Evolutionary conservation across 257 asterid species (phyloP).

Genomic region (Parsonsia alboflavescens): DNA sequence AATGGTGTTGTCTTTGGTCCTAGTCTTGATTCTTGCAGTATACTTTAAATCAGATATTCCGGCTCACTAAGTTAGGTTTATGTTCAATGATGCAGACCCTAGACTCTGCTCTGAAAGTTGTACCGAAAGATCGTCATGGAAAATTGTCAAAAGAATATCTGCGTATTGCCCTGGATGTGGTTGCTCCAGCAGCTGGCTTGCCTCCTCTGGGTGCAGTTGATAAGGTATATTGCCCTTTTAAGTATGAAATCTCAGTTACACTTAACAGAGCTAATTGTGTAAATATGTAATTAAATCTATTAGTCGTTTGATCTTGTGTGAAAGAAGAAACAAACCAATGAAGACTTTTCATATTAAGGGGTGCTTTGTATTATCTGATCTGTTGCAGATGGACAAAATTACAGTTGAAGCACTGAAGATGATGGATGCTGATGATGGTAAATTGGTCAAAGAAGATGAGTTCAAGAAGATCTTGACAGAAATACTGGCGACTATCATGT

Average conservation of each 20-base stretch:
- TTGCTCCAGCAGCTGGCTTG: conserved; percentile 76
- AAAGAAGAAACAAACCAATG: background rate
- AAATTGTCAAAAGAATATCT: conserved; percentile 61
- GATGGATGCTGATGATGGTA: conserved; percentile 57
- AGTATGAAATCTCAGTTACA: background rate
- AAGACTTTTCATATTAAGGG: background rate
- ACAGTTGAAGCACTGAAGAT: conserved; percentile 50
- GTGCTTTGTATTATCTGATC: background rate
- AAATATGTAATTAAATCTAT: background rate
- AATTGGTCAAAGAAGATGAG: conserved; percentile 70
- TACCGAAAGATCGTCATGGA: conserved; percentile 62
- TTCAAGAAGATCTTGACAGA: conserved; percentile 75
- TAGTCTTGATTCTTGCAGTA: background rate
- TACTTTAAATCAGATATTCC: background rate
- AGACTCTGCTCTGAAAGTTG: conserved; percentile 44
- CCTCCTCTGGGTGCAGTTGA: conserved; percentile 84
- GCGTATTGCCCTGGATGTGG: conserved; percentile 57
- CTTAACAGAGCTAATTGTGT: background rate
- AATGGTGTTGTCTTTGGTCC: background rate
- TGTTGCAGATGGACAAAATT: conserved; percentile 60
- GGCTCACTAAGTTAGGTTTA: background rate
- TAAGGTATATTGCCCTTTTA: conserved; percentile 35
- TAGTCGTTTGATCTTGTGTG: background rate
- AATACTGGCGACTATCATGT: conserved; percentile 66
- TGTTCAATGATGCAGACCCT: conserved; percentile 39